These are phyloP conservation scores for Rosa lucieae DNA, from an alignment of 306 rosid genomes.

Conservation along the genomic window DNA sequence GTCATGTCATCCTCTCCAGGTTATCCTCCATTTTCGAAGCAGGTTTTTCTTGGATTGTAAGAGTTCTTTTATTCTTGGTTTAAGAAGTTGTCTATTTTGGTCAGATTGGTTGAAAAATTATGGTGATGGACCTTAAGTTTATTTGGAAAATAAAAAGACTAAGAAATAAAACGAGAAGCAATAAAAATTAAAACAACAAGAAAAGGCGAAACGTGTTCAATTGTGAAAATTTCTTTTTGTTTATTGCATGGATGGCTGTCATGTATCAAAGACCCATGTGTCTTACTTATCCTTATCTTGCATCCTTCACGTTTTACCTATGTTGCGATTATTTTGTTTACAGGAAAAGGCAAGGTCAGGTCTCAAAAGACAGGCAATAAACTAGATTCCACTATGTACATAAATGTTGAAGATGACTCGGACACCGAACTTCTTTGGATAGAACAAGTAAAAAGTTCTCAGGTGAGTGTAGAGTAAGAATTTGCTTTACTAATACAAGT, in stretches of 20 bases:
- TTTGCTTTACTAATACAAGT: neutral
- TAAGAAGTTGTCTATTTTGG: neutral
- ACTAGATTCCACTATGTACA: conserved; percentile 35
- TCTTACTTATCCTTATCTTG: conserved; percentile 15
- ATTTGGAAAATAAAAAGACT: neutral
- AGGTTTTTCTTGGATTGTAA: neutral
- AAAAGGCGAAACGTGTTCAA: neutral
- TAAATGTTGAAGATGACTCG: conserved; percentile 38
- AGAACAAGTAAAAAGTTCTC: conserved; percentile 30
- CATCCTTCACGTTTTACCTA: neutral
- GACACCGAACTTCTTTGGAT: conserved; percentile 24
- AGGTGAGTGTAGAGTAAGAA: conserved; percentile 46
- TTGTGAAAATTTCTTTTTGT: neutral
- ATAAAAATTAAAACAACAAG: neutral
- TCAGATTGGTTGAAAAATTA: neutral
- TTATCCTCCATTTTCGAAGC: neutral
- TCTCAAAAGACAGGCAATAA: conserved; percentile 40
- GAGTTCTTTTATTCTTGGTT: neutral
- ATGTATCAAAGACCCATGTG: neutral
- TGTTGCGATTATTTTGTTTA: conserved; percentile 26
- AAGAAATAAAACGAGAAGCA: neutral
- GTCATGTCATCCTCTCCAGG: neutral
- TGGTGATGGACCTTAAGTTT: neutral
- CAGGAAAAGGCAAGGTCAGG: conserved; percentile 58
- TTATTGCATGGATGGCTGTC: neutral